Conservation (phyloP, 805 yeast genomes). For the Candida silvicultrix region DNA sequence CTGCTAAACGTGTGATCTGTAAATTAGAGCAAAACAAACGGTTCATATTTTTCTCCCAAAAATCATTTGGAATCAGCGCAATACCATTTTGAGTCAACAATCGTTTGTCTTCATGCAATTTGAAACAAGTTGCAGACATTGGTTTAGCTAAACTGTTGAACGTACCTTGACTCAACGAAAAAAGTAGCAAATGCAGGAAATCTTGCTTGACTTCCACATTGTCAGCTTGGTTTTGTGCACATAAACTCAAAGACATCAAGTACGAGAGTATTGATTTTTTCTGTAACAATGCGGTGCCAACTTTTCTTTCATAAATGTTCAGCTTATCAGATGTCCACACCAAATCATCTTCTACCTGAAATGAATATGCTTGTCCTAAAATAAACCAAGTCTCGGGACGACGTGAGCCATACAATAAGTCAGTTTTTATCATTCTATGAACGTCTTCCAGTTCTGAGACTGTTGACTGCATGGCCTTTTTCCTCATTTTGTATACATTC, state of each 20-base stretch:
- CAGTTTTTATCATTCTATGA: conserved; percentile 56
- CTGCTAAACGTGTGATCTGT: conserved; percentile 41
- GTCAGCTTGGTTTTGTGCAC: conserved; percentile 16
- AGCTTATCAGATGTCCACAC: conserved; percentile 90
- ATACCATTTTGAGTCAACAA: conserved; percentile 17
- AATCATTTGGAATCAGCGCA: not conserved
- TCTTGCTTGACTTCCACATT: conserved; percentile 30
- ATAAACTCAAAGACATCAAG: conserved; percentile 58
- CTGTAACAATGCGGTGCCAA: conserved; percentile 56
- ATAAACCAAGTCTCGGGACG: conserved; percentile 85
- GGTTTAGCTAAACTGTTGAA: conserved; percentile 45
- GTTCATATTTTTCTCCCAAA: conserved; percentile 3
- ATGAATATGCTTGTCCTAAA: conserved; percentile 73
- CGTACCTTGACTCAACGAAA: conserved; percentile 45
- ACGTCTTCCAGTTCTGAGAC: conserved; percentile 77
- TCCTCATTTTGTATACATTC: conserved; percentile 60
- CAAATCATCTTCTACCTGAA: conserved; percentile 79
- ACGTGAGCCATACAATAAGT: conserved; percentile 57
- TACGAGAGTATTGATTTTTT: conserved; percentile 68
- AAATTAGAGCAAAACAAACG: conserved; percentile 27
- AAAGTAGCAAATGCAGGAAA: conserved; percentile 31
- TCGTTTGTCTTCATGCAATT: conserved; percentile 10
- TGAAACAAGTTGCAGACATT: conserved; percentile 56
- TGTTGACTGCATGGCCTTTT: conserved; percentile 73
- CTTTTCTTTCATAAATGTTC: conserved; percentile 54